Evolutionary conservation across 1,284 basidiomycete genomes (phyloP).

Genomic region (Melampsora larici-populina): DNA sequence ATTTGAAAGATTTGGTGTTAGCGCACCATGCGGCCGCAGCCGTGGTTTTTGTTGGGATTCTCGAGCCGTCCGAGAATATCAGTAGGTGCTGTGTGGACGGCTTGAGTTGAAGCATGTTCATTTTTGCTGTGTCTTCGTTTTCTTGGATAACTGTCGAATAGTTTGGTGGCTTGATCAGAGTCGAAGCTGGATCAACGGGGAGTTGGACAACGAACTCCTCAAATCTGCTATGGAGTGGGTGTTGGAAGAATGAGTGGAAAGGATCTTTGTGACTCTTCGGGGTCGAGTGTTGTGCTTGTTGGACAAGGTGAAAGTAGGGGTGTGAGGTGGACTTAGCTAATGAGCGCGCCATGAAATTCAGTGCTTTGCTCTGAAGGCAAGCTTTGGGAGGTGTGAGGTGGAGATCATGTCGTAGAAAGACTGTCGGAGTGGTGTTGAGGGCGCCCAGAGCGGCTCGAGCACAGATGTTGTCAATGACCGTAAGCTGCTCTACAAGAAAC

Average conservation of each 20-base stretch:
- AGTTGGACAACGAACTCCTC: no score
- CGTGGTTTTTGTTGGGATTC: no score
- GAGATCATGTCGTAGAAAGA: background rate
- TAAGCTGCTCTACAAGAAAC: background rate
- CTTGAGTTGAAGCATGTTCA: background rate
- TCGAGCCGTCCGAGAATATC: no score
- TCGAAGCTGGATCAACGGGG: no score
- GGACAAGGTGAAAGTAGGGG: background rate
- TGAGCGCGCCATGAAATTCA: background rate
- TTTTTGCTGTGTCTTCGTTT: no score
- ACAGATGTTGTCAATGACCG: background rate
- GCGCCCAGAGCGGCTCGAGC: background rate
- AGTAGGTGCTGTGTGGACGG: background rate
- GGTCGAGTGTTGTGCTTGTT: background rate
- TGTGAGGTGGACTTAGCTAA: background rate
- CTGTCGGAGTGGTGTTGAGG: background rate
- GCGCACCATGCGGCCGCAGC: no score
- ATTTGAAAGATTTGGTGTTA: no score
- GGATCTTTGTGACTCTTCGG: background rate
- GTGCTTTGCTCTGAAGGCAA: background rate
- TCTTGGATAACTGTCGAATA: no score
- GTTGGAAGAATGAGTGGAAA: background rate
- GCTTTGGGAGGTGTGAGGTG: background rate
- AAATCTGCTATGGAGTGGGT: no score
- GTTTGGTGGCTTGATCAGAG: no score